Conservation (phyloP, 164 flowering plant genomes). For the Tinospora cordifolia region DNA sequence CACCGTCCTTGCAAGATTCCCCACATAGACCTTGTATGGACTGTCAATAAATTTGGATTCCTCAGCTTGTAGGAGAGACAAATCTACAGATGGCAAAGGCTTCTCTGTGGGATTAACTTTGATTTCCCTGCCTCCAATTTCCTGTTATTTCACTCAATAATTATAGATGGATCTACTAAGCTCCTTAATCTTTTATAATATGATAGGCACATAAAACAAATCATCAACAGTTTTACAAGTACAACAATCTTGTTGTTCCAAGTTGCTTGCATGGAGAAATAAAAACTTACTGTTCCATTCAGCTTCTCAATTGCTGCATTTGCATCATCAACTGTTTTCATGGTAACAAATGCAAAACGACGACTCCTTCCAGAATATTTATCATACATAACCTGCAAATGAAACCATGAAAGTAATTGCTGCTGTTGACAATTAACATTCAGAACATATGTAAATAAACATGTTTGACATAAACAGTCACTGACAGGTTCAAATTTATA, state of each 20-base stretch:
- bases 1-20: slow-evolving; percentile 87
- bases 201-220: background rate
- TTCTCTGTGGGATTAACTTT: slow-evolving; percentile 88
- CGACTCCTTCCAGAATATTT: slow-evolving; percentile 85
- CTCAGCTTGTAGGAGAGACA: slow-evolving; percentile 48
- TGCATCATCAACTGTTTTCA: slow-evolving; percentile 89
- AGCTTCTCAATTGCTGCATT: slow-evolving; percentile 74
- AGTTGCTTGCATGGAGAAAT: background rate
- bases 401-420: slow-evolving; percentile 5
- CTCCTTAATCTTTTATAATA: background rate
- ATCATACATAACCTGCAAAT: slow-evolving; percentile 79
- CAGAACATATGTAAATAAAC: background rate
- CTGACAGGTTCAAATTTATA: background rate
- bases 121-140: slow-evolving; percentile 82
- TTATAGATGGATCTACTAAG: slow-evolving; percentile 6
- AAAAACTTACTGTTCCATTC: slow-evolving; percentile 61
- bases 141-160: slow-evolving; percentile 29
- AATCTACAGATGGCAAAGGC: slow-evolving; percentile 40
- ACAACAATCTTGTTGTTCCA: background rate
- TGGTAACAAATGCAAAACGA: slow-evolving; percentile 83
- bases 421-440: background rate
- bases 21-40: slow-evolving; percentile 89
- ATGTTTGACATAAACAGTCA: background rate
- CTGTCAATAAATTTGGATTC: slow-evolving; percentile 78
- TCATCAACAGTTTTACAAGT: background rate